Base-by-base conservation (phyloP, 108 stramenopile genomes). In the Parietichytrium sp. region DNA sequence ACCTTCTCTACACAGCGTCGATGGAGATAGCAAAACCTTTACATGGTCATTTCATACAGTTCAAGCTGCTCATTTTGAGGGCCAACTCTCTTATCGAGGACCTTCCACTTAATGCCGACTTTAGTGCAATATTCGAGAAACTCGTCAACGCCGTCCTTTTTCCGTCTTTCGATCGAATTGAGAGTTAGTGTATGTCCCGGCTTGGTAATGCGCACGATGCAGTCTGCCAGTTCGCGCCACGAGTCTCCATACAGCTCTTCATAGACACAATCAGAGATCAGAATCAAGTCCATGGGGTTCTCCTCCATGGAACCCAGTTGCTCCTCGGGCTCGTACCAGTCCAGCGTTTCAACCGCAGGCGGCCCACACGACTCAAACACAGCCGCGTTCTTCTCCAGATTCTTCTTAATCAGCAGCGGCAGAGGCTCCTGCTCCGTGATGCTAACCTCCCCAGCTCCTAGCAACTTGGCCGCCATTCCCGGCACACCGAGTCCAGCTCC, bases 341-440 rank as follows among this genome's bases (percentile, higher is more conserved):
- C 61, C 10, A 72, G 61, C 6, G 61, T 72, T 10, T 72, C 61
- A 23, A 72, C 61, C 10, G 45, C n/a, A 36, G 61, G 61, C 16
- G 16, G 18, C 18, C 49, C 49, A n/a, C n/a, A n/a, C n/a, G n/a
- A n/a, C 0, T 50, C 61, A 10, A 45, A n/a, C 8, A 6, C 3
- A 6, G 61, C 38, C 10, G 45, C 36, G 61, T 72, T 72, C 16
- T n/a, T 38, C 4, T 72, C 61, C 15, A 72, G 38, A 38, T 72
- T 72, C 1, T 42, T 33, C 23, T 42, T 33, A 33, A 72, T 10
- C 1, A 72, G 61, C 15, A 45, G 38, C 13, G 61, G 61, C 18
- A 72, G 61, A 6, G 61, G 61, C n/a, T 72, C 61, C 45, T 72
- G 61, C 61, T 72, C 61, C 23, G 61, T 72, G 42, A 72, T 33